These are phyloP conservation scores for Cyberlindnera saturnus DNA, from an alignment of 805 yeast genomes.

Conservation along the genomic window DNA sequence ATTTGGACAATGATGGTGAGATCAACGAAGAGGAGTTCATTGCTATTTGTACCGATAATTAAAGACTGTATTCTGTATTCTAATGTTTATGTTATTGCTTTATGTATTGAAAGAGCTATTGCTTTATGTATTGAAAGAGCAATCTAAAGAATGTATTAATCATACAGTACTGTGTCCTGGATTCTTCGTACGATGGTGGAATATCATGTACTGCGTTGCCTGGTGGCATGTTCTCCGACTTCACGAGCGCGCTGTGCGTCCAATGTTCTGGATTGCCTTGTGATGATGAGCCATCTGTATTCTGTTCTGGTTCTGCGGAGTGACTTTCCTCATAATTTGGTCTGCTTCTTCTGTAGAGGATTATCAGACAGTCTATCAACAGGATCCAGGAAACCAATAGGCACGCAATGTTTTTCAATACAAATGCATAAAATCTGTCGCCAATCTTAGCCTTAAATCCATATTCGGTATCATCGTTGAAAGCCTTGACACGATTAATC, in stretches of 20 bases:
- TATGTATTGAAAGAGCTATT: background rate
- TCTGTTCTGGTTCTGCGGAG: too few species aligned
- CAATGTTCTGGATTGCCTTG: too few species aligned
- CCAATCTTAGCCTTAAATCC: conserved; percentile 4
- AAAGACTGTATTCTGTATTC: conserved; percentile 3
- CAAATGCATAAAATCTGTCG: background rate
- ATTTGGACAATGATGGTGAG: conserved; percentile 92
- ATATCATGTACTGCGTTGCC: background rate
- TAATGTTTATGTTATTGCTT: background rate
- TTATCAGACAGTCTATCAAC: background rate
- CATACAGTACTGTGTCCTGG: background rate
- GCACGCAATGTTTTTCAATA: conserved; percentile 1
- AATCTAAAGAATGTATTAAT: background rate
- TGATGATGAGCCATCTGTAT: too few species aligned
- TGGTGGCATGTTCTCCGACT: too few species aligned
- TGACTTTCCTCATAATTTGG: too few species aligned
- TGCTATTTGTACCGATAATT: conserved; percentile 75
- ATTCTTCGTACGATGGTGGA: conserved; percentile 1
- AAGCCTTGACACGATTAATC: background rate
- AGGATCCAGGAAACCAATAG: background rate
- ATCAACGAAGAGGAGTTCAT: conserved; percentile 88
- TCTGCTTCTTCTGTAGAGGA: background rate
- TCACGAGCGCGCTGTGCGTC: too few species aligned
- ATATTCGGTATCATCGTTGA: conserved; percentile 1
- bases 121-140: background rate